Base-by-base conservation (phyloP, 208 protist genomes). In the Jaenimonas drosophilae region DNA sequence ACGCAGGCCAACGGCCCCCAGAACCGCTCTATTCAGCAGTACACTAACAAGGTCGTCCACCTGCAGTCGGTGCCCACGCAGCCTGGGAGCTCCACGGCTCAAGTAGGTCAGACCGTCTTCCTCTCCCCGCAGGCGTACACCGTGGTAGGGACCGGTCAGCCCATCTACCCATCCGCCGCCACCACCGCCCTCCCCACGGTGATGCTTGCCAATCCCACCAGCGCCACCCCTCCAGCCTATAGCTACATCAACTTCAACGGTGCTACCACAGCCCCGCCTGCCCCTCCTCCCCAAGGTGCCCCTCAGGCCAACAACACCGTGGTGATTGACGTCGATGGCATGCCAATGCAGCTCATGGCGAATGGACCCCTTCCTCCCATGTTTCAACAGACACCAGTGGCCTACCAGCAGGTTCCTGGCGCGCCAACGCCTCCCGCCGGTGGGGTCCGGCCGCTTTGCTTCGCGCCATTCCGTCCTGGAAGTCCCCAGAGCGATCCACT, bases 1-100 rank as follows among this genome's bases (percentile, higher is more conserved):
- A 69, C 59, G 29, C 68, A 42, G 17, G 77, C 77, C 19, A 63
- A 53, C 12, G 77, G 77, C 0, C 64, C 64, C 4, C 60, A 64
- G 50, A 59, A 71, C 32, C 36, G 51, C 25, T 56, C 26, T 19
- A 48, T 49, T 12, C 49, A 52, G 9, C 30, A 48, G 12, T 54
- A 49, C 45, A 12, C 34, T 11, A 30, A 59, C 32, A 43, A 39
- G 45, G 38, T 65, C 2, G 52, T 59, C 39, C 59, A 65, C 31
- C 43, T 59, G 23, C 59, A 65, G 50, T 45, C 28, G 25, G 27
- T 25, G 9, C 42, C 49, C 20, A 23, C 29, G 26, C 17, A 32
- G 30, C n/a, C 46, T 4, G n/a, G 20, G 3, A 1, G 7, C 29
- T 9, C 36, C 2, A 16, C 36, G 37, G 4, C 31, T 19, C 26